These are phyloP conservation scores for Hanseniaspora vineae DNA, from an alignment of 805 yeast species.

Conservation along the genomic window DNA sequence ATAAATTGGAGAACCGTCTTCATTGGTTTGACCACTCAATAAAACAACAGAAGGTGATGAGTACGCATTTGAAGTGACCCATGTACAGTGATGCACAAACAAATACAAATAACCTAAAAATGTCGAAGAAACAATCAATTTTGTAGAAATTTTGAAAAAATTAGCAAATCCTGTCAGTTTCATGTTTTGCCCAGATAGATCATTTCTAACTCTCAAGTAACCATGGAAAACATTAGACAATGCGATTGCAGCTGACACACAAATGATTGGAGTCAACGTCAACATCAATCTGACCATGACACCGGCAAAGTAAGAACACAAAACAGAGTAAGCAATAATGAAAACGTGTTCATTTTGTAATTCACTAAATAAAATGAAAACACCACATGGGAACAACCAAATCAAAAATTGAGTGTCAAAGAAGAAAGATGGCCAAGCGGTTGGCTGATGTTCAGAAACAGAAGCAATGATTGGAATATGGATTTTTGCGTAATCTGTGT, in stretches of 20 bases:
- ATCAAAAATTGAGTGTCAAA: slow-evolving; percentile 85
- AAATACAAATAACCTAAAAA: slow-evolving; percentile 62
- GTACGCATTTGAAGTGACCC: slow-evolving; percentile 93
- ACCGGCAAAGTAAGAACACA: slow-evolving; percentile 95
- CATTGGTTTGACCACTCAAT: slow-evolving; percentile 46
- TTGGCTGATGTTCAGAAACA: slow-evolving; percentile 98
- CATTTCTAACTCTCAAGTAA: slow-evolving; percentile 49
- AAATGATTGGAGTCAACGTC: slow-evolving; percentile 90
- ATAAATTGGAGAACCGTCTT: slow-evolving; percentile 74
- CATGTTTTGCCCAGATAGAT: neutral
- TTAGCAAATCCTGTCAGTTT: slow-evolving; percentile 1
- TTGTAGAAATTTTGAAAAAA: slow-evolving; percentile 26
- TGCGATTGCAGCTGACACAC: slow-evolving; percentile 87
- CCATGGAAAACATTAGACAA: slow-evolving; percentile 73
- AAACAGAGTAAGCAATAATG: slow-evolving; percentile 80
- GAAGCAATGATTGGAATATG: slow-evolving; percentile 98
- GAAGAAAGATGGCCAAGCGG: slow-evolving; percentile 99
- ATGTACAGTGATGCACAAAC: slow-evolving; percentile 89
- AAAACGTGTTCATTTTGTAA: slow-evolving; percentile 86
- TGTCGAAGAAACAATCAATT: slow-evolving; percentile 47
- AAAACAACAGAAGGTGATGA: slow-evolving; percentile 96
- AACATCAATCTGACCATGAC: slow-evolving; percentile 98
- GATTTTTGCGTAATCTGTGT: slow-evolving; percentile 91
- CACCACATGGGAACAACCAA: slow-evolving; percentile 98
- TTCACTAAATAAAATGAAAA: slow-evolving; percentile 81